phyloP scores from a whole-genome alignment of 2,329 filamentous ascomycete genomes.

The Knufia fluminis region DNA sequence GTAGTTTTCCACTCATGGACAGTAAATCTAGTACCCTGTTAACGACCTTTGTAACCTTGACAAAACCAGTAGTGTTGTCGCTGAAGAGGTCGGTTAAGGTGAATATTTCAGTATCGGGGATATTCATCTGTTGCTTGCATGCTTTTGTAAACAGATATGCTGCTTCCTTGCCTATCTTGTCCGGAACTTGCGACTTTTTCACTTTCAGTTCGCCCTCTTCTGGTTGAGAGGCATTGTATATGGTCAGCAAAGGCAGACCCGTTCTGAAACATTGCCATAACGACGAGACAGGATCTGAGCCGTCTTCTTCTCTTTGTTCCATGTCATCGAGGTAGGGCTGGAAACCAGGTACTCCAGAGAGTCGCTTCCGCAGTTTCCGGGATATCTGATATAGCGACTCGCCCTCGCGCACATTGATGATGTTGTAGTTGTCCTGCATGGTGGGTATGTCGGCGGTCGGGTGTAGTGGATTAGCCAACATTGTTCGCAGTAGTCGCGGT shows the following conservation, averaged over 20 bases:
- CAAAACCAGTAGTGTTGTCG: conserved; percentile 92
- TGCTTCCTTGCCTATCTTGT: conserved; percentile 74
- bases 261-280: conserved; percentile 80
- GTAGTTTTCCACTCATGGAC: conserved; percentile 67
- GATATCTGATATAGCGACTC: conserved; percentile 96
- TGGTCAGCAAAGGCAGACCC: conserved; percentile 72
- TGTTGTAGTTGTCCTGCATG: conserved; percentile 74
- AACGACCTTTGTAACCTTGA: conserved; percentile 82
- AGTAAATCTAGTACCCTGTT: conserved; percentile 85
- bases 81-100: conserved; percentile 85
- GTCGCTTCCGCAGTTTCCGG: conserved; percentile 68
- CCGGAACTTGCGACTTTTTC: conserved; percentile 45
- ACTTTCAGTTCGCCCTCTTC: conserved; percentile 52
- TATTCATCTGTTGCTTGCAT: conserved; percentile 71
- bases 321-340: conserved; percentile 64
- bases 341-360: conserved; percentile 77
- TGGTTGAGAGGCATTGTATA: conserved; percentile 80
- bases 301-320: conserved; percentile 54
- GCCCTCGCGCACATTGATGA: conserved; percentile 94
- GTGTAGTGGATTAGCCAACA: conserved; percentile 31
- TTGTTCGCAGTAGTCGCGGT: conserved; percentile 10
- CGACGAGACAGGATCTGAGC: conserved; percentile 74
- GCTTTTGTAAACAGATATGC: conserved; percentile 89
- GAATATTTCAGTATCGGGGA: conserved; percentile 75
- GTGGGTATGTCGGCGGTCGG: conserved; percentile 39